Evolutionary conservation across 345 rosid genomes (phyloP).

Genomic region (Linum usitatissimum): DNA sequence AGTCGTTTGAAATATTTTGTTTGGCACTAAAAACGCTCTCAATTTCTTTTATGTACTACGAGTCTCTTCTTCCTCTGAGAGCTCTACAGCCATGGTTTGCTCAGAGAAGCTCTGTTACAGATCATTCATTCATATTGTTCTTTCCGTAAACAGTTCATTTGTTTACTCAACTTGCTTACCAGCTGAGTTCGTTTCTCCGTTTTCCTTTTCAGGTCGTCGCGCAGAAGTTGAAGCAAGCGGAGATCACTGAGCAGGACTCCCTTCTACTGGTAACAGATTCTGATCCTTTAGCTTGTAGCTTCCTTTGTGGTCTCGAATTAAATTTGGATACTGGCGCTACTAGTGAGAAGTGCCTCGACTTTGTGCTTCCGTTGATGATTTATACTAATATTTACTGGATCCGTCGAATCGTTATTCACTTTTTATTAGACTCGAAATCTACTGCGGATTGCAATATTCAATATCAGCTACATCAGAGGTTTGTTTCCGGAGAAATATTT

Average conservation of each 20-base stretch:
- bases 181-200: background rate
- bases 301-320: background rate
- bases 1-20: no score
- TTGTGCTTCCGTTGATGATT: background rate
- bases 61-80: background rate
- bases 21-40: background rate
- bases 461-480: conserved; percentile 92
- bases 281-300: background rate
- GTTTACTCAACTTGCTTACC: background rate
- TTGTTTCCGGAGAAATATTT: conserved; percentile 94
- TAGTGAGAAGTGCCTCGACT: background rate
- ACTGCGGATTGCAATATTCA: conserved; percentile 91
- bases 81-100: background rate
- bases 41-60: background rate
- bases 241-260: conserved; percentile 97
- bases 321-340: background rate
- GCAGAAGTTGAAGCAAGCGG: conserved; percentile 81
- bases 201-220: conserved; percentile 44
- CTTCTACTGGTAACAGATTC: conserved; percentile 65
- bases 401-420: background rate
- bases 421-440: conserved; percentile 63
- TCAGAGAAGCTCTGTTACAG: background rate
- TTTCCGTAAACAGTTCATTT: background rate
- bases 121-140: background rate
- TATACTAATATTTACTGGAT: conserved; percentile 5